Percentiles rank a stretch among this genome's conserved stretches.
Evolutionary conservation across 805 yeast genomes (phyloP).

Genomic region (Candida parachauliodes): DNA sequence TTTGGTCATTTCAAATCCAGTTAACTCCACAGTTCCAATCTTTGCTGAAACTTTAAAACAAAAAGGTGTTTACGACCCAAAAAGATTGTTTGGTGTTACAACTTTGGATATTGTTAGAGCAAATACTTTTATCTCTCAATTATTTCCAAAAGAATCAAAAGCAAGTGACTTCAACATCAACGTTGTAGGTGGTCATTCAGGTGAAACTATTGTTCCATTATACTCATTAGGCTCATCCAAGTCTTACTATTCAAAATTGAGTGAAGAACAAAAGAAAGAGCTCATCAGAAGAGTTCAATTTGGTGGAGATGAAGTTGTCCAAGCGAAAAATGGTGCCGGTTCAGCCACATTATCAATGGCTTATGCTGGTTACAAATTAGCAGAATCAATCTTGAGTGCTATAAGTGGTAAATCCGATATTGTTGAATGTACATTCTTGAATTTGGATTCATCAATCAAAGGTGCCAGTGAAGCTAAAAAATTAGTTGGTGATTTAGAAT

Average conservation of each 20-base stretch:
- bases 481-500: conserved; percentile 42
- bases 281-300: conserved; percentile 88
- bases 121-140: conserved; percentile 68
- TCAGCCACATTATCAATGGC: conserved; percentile 87
- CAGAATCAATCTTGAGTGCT: conserved; percentile 62
- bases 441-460: conserved; percentile 45
- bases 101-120: conserved; percentile 86
- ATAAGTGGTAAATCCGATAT: conserved; percentile 31
- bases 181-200: conserved; percentile 94
- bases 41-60: conserved; percentile 75
- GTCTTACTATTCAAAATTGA: conserved; percentile 35
- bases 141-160: conserved; percentile 39
- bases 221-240: conserved; percentile 46
- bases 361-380: conserved; percentile 75
- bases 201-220: conserved; percentile 89
- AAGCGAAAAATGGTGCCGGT: conserved; percentile 81
- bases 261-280: conserved; percentile 60
- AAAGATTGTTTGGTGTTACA: conserved; percentile 81
- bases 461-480: conserved; percentile 53
- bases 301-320: conserved; percentile 87
- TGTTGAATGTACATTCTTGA: conserved; percentile 50
- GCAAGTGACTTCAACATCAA: conserved; percentile 59
- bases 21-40: conserved; percentile 88
- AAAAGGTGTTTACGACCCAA: conserved; percentile 65
- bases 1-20: conserved; percentile 87